Evolutionary conservation across 2,329 filamentous ascomycete genomes (phyloP), one percentile per base, ranked within the genome.

Genomic region (Phoma herbarum): DNA sequence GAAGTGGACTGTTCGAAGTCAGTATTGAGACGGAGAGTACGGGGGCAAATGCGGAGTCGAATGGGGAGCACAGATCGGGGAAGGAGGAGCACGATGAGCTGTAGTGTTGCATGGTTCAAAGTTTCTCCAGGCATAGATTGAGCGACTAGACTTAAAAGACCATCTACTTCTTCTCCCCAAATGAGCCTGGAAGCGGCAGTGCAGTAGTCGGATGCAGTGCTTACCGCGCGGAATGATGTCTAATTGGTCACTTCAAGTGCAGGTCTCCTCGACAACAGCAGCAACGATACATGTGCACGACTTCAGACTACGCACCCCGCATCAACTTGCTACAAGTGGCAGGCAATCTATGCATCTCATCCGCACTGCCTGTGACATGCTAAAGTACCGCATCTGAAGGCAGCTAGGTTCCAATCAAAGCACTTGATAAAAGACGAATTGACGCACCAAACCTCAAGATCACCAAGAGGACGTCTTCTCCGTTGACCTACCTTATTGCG

Each of bases 1-100:
- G 65, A 2, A 61, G 59, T 20, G 63, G 67, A 35, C 42, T 69
- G 28, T 69, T 69, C 33, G 65, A 69, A 52, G 64, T 69, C 6
- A 61, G 65, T 20, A 55, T 69, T 16, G 62, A 67, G 59, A 57
- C 57, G 37, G 61, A 66, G 49, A 26, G 33, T 39, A 33, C 18
- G 26, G 51, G 49, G 5, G 18, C 41, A 8, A 26, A n/a, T 28
- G 26, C 20, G 11, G 47, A 45, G 43, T 14, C 3, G 23, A 44
- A 22, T 16, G 50, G 23, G 14, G 12, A 25, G 37, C 23, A 23
- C 4, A 16, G 20, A n/a, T 12, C 25, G 2, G 43, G 26, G 14
- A 41, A 20, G 29, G 41, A 45, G 1, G 20, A 23, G 33, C 45
- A 54, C 26, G 57, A 59, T 46, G 56, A 54, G 50, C 31, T 58